Evolutionary conservation across 345 rosid species (phyloP).

Genomic region (Ceriops tagal): DNA sequence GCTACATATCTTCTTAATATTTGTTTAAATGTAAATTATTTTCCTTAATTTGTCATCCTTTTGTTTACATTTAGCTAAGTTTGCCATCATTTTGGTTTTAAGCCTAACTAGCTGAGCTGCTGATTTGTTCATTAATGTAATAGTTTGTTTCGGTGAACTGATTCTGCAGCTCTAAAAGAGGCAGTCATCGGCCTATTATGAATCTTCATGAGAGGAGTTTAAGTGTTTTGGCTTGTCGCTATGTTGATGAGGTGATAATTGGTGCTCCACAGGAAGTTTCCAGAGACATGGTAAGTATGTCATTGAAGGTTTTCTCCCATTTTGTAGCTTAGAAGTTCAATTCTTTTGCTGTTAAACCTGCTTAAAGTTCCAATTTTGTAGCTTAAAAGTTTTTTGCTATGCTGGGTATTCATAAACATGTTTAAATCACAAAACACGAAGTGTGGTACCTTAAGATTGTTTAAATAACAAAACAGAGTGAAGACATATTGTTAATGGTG

Average conservation of each 20-base stretch:
- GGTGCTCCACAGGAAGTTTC: conserved; percentile 75
- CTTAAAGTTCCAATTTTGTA: background rate
- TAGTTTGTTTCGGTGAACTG: background rate
- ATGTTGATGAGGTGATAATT: conserved; percentile 78
- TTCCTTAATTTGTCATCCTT: no score
- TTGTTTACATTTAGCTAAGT: background rate
- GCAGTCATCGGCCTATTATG: conserved; percentile 65
- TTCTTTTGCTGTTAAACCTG: background rate
- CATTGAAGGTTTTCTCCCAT: background rate
- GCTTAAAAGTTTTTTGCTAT: background rate
- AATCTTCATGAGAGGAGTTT: conserved; percentile 77
- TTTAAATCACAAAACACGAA: no score
- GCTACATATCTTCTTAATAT: no score
- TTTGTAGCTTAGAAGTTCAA: background rate
- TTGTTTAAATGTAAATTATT: background rate
- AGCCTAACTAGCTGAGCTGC: background rate
- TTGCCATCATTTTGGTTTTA: no score
- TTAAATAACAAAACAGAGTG: no score
- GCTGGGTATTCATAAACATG: no score
- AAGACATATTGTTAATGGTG: no score
- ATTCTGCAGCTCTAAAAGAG: conserved; percentile 56
- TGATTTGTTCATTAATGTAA: background rate
- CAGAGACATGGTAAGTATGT: conserved; percentile 55
- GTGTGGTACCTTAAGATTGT: no score
- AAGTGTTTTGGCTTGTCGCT: conserved; percentile 65